Base-by-base conservation (phyloP, 306 rosid species). In the Lithocarpus polystachyus region DNA sequence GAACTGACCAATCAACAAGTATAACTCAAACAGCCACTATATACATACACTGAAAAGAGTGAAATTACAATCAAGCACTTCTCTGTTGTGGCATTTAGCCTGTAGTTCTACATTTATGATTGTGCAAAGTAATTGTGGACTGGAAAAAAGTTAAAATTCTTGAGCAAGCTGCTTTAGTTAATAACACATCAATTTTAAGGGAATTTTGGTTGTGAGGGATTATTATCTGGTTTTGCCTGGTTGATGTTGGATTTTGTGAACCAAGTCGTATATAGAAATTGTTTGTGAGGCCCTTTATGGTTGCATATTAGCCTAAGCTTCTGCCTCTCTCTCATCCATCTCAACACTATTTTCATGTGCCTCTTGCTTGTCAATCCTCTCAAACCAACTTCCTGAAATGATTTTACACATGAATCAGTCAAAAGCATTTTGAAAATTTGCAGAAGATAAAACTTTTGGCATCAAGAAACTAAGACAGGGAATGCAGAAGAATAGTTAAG, bases 291-390 rank as follows among this genome's bases (percentile, higher is more conserved):
- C 11, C 97, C 96, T 6, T 83, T 88, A 68, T 89, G 98, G 88
- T 92, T 89, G 89, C 98, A 94, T 59, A 94, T 71, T 35, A 87
- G 89, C 23, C 92, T 91, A 62, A 92, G 79, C 93, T 89, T 94
- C 84, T 94, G 96, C 79, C 96, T 87, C 85, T 94, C 93, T 82
- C 94, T 89, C 98, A 94, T 90, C 98, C 98, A 94, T 83, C 92
- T 94, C 85, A 94, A 68, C 54, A 94, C 86, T 71, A 88, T 75
- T 80, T 94, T 92, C 97, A 94, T 92, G 59, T 92, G 98, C 84
- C 89, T 90, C 87, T 90, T 94, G 91, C 98, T 87, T 4, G 88
- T 76, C 84, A 94, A 84, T 51, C 93, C 97, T 82, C 89, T 89
- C 85, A 90, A 76, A 61, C 97, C 97, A 82, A 92, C 94, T 51